These are phyloP conservation scores for Cordyceps javanica DNA, from an alignment of 2,329 filamentous ascomycete genomes.

Conservation along the genomic window DNA sequence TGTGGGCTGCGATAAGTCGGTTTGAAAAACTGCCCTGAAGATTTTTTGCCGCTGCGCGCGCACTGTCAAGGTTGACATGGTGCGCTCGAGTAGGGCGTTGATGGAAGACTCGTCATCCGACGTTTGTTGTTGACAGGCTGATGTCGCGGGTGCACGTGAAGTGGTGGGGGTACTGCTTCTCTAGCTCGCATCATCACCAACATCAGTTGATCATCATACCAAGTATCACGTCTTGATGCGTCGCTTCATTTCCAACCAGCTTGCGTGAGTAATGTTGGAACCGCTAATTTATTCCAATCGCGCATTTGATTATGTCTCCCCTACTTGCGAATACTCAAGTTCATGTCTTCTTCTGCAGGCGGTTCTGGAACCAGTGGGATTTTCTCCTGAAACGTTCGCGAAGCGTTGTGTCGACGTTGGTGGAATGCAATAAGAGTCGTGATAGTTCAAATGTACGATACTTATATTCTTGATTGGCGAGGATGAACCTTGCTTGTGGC, in stretches of 20 bases:
- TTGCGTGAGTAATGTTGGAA: too few species aligned
- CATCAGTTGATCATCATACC: too few species aligned
- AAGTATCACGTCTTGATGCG: too few species aligned
- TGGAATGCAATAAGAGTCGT: not conserved
- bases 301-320: not conserved
- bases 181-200: too few species aligned
- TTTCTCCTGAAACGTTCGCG: slow-evolving; percentile 32
- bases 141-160: slow-evolving; percentile 6
- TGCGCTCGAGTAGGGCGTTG: not conserved
- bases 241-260: too few species aligned
- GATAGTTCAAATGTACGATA: too few species aligned
- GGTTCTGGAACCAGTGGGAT: slow-evolving; percentile 58
- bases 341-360: slow-evolving; percentile 56
- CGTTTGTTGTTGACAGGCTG: not conserved
- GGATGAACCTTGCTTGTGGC: not conserved
- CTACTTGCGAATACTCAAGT: not conserved
- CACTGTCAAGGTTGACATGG: slow-evolving; percentile 38
- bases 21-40: slow-evolving; percentile 51
- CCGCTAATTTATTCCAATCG: not conserved
- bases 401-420: not conserved
- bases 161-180: not conserved
- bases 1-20: slow-evolving; percentile 43
- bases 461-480: too few species aligned
- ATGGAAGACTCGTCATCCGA: not conserved
- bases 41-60: slow-evolving; percentile 42